These are phyloP conservation scores for Pythium aristosporum DNA, from an alignment of 352 stramenopile species.

Conservation along the genomic window DNA sequence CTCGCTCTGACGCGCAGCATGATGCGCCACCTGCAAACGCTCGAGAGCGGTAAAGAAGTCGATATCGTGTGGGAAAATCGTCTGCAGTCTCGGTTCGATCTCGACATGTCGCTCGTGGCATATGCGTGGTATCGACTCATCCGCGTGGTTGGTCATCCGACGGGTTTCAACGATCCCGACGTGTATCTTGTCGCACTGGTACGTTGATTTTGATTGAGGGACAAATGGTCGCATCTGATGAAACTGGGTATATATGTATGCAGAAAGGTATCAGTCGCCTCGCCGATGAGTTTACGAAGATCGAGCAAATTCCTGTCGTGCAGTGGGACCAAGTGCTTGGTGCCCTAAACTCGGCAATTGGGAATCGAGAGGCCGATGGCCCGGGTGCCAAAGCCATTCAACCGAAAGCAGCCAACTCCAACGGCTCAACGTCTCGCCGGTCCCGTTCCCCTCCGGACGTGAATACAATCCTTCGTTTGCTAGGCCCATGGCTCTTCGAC, in stretches of 20 bases:
- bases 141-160: conserved; percentile 81
- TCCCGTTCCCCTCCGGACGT: conserved; percentile 74
- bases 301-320: conserved; percentile 64
- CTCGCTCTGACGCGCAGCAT: conserved; percentile 72
- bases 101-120: conserved; percentile 69
- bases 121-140: conserved; percentile 86
- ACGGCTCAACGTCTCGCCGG: conserved; percentile 28
- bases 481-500: conserved; percentile 86
- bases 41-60: conserved; percentile 53
- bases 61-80: conserved; percentile 79
- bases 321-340: conserved; percentile 76
- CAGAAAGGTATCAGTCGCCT: conserved; percentile 81
- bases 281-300: conserved; percentile 68
- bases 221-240: background rate
- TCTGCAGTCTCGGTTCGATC: conserved; percentile 64
- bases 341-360: conserved; percentile 48
- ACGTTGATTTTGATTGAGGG: conserved; percentile 9
- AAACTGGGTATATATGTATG: background rate
- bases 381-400: conserved; percentile 10
- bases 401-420: background rate
- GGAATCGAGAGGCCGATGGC: conserved; percentile 30
- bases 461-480: conserved; percentile 76
- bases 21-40: conserved; percentile 67
- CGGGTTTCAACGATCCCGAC: conserved; percentile 78
- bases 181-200: conserved; percentile 81